Evolutionary conservation across 192 early-diverging fungal species (phyloP).

Genomic region (Coemansia sp.): DNA sequence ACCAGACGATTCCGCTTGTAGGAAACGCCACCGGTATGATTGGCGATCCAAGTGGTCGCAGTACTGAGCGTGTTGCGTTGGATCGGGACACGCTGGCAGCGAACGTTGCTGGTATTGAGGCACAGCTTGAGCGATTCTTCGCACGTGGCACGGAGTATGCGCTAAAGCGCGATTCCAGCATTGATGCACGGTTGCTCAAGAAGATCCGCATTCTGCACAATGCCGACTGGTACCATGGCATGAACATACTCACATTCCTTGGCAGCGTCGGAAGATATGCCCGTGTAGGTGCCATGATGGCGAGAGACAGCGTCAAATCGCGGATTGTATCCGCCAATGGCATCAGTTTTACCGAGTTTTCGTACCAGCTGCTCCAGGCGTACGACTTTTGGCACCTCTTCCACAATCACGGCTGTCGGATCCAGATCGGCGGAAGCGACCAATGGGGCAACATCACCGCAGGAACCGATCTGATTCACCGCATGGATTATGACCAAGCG

Average conservation of each 20-base stretch:
- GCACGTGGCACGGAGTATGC: slow-evolving; percentile 55
- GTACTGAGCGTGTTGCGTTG: slow-evolving; percentile 75
- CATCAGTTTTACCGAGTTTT: slow-evolving; percentile 95
- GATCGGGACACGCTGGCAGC: slow-evolving; percentile 54
- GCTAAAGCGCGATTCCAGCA: slow-evolving; percentile 22
- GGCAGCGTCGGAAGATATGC: slow-evolving; percentile 76
- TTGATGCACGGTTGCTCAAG: slow-evolving; percentile 44
- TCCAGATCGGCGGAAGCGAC: slow-evolving; percentile 88
- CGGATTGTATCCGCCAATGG: slow-evolving; percentile 78
- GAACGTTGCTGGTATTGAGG: slow-evolving; percentile 70
- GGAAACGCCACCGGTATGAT: slow-evolving; percentile 92
- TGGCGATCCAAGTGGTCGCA: slow-evolving; percentile 89
- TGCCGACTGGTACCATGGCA: slow-evolving; percentile 71
- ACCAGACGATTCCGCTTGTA: slow-evolving; percentile 80
- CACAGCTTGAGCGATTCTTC: slow-evolving; percentile 75
- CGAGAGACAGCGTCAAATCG: slow-evolving; percentile 83
- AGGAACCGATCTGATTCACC: slow-evolving; percentile 87
- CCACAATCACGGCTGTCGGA: slow-evolving; percentile 45
- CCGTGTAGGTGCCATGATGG: slow-evolving; percentile 82
- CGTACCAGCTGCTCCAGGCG: slow-evolving; percentile 93
- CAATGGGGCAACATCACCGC: slow-evolving; percentile 98
- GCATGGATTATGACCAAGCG: slow-evolving; percentile 42
- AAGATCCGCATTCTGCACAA: slow-evolving; percentile 74
- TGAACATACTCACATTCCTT: slow-evolving; percentile 78
- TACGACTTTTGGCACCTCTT: slow-evolving; percentile 91